These are phyloP conservation scores for Backusella morwellensis DNA, from an alignment of 192 early-diverging fungal species.

Conservation along the genomic window DNA sequence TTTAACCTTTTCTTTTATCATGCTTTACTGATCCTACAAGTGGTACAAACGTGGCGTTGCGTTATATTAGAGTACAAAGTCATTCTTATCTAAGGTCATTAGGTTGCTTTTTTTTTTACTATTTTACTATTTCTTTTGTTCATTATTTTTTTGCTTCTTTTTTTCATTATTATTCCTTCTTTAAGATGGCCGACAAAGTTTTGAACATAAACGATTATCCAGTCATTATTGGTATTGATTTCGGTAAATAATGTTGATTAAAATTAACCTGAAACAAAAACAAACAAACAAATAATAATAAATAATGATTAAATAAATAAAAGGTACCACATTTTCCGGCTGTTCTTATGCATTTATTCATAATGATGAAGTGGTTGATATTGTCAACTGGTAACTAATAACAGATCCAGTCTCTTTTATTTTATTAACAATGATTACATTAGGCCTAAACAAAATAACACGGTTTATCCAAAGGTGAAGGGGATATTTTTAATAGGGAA, in stretches of 20 bases:
- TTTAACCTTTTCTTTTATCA: background rate
- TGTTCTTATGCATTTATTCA: slow-evolving; percentile 49
- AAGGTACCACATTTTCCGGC: slow-evolving; percentile 50
- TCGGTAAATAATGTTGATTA: slow-evolving; percentile 23
- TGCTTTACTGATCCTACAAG: background rate
- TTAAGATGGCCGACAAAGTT: slow-evolving; percentile 13
- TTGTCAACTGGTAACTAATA: slow-evolving; percentile 38
- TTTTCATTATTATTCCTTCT: background rate
- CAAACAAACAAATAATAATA: slow-evolving; percentile 5
- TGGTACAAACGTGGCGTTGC: background rate
- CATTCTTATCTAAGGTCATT: background rate
- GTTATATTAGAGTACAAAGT: background rate
- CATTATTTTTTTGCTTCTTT: background rate
- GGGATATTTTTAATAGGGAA: background rate
- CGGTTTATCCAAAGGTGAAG: slow-evolving; percentile 39
- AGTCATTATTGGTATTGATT: slow-evolving; percentile 40
- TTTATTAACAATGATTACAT: background rate
- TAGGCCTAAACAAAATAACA: slow-evolving; percentile 50
- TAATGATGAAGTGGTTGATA: slow-evolving; percentile 53
- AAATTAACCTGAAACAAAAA: slow-evolving; percentile 10
- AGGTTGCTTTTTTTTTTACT: background rate
- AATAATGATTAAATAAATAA: background rate
- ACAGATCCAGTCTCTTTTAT: background rate
- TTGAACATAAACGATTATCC: slow-evolving; percentile 29
- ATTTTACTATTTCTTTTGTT: background rate